A percentile compares a stretch with the other conserved stretches of the same genome.
Conservation (phyloP, 257 asterid species). For the Striga asiatica region DNA sequence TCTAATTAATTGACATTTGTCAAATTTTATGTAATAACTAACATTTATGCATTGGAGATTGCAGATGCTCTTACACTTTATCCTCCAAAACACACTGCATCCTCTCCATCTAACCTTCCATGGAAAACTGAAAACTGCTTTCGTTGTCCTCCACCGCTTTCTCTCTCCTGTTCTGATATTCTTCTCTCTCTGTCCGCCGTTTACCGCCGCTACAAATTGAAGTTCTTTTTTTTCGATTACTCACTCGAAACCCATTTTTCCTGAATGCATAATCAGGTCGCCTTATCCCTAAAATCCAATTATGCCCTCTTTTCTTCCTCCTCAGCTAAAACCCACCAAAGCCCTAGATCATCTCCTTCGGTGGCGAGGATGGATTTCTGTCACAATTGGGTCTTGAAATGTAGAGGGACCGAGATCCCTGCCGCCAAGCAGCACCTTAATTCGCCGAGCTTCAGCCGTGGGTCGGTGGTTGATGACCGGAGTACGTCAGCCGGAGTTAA, state of each 20-base stretch:
- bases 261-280: conserved; percentile 64
- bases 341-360: conserved; percentile 33
- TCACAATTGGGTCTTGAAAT: conserved; percentile 25
- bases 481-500: conserved; percentile 30
- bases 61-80: too few relatives aligned
- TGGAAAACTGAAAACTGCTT: conserved; percentile 4
- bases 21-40: too few relatives aligned
- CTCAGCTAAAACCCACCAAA: conserved; percentile 29
- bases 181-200: background rate
- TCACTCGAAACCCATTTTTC: background rate
- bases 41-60: too few relatives aligned
- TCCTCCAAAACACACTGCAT: background rate
- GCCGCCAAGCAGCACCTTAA: conserved; percentile 27
- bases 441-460: conserved; percentile 33
- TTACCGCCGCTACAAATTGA: background rate
- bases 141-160: background rate
- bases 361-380: background rate
- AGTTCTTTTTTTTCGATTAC: background rate
- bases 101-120: background rate
- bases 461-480: conserved; percentile 36
- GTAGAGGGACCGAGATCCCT: conserved; percentile 36
- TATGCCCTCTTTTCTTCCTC: conserved; percentile 33
- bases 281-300: conserved; percentile 29
- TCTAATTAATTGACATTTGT: too few relatives aligned
- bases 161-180: background rate